These are phyloP conservation scores for Gastrolobium villosum DNA, from an alignment of 306 rosid genomes.

Conservation along the genomic window DNA sequence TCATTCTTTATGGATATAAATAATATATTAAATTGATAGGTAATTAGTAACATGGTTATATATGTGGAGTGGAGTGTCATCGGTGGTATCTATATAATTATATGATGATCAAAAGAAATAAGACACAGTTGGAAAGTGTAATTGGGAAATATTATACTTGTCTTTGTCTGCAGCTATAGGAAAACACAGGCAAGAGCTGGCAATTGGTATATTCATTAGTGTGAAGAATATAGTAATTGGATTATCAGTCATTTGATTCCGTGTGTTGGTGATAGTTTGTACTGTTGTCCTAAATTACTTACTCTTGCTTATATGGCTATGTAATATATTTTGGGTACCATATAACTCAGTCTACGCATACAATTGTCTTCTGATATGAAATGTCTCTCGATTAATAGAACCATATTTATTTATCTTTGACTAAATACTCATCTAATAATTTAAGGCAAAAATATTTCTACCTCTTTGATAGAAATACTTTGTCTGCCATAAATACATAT, in stretches of 20 bases:
- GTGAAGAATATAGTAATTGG: not conserved
- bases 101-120: not conserved
- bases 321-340: constrained; percentile 3
- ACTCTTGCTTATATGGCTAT: not conserved
- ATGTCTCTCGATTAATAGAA: no score
- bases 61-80: not conserved
- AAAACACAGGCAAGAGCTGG: not conserved
- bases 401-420: no score
- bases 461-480: no score
- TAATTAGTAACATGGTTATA: not conserved
- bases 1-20: constrained; percentile 26
- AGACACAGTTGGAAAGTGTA: not conserved
- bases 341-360: not conserved
- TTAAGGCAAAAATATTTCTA: no score
- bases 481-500: no score
- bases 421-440: no score
- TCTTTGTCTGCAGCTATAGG: not conserved
- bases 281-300: not conserved
- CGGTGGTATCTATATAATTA: not conserved
- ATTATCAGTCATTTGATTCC: not conserved
- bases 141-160: not conserved
- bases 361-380: not conserved
- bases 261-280: not conserved
- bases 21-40: not conserved
- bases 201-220: no score